Conservation (phyloP, 768 basidiomycete genomes). For the Tremella fuciformis region DNA sequence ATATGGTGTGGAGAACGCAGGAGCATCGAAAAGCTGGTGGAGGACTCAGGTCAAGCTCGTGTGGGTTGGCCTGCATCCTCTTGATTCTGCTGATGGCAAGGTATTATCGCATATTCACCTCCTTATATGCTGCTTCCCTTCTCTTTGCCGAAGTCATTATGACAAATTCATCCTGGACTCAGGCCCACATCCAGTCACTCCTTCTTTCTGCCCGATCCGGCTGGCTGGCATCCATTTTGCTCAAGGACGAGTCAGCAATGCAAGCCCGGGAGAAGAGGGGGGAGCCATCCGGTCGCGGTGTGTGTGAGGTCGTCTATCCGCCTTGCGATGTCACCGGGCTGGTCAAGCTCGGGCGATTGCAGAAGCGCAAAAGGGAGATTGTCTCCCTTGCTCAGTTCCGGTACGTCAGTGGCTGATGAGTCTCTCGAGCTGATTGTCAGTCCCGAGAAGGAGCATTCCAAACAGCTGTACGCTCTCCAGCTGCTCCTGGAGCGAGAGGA, state of each 20-base stretch:
- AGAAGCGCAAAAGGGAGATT: slow-evolving; percentile 61
- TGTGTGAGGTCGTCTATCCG: slow-evolving; percentile 70
- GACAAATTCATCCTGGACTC: slow-evolving; percentile 97
- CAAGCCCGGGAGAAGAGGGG: slow-evolving; percentile 19
- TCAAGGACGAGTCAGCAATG: slow-evolving; percentile 30
- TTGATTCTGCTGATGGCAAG: slow-evolving; percentile 52
- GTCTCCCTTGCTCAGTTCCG: slow-evolving; percentile 91
- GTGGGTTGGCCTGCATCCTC: slow-evolving; percentile 52
- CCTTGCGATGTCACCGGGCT: slow-evolving; percentile 84
- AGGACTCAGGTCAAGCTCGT: slow-evolving; percentile 65
- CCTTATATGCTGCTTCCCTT: slow-evolving; percentile 73
- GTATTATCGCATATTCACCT: slow-evolving; percentile 86
- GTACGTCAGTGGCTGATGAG: slow-evolving; percentile 45
- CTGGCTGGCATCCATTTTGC: slow-evolving; percentile 26
- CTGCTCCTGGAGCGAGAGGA: slow-evolving; percentile 61
- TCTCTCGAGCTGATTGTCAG: slow-evolving; percentile 9
- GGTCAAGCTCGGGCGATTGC: slow-evolving; percentile 45
- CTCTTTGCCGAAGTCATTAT: slow-evolving; percentile 64
- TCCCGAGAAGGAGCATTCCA: slow-evolving; percentile 89
- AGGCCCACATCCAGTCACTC: slow-evolving; percentile 73
- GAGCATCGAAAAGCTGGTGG: slow-evolving; percentile 60
- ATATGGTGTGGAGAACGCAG: slow-evolving; percentile 64
- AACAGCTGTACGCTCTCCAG: slow-evolving; percentile 70
- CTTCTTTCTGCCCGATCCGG: slow-evolving; percentile 52
- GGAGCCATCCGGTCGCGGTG: slow-evolving; percentile 8